Evolutionary conservation across 1,284 basidiomycete genomes (phyloP).

Genomic region (Pseudozyma sp.): DNA sequence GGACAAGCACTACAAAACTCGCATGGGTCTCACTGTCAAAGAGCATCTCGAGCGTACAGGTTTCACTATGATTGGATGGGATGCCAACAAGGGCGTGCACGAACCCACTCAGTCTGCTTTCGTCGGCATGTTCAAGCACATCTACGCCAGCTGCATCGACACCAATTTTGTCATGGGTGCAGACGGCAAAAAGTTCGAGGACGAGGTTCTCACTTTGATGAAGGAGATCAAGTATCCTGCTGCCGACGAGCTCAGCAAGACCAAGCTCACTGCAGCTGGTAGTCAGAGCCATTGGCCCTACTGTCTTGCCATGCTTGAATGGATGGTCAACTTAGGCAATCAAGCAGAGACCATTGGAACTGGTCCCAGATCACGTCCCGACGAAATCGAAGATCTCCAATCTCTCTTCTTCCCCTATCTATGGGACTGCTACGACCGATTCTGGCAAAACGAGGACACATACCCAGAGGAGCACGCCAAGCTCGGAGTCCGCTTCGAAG

Average conservation of each 20-base stretch:
- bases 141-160: conserved; percentile 64
- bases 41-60: conserved; percentile 60
- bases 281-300: conserved; percentile 67
- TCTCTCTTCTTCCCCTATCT: conserved; percentile 66
- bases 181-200: conserved; percentile 65
- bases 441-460: conserved; percentile 67
- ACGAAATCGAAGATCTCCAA: conserved; percentile 60
- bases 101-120: conserved; percentile 66
- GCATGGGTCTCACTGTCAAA: conserved; percentile 61
- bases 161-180: conserved; percentile 56
- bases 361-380: conserved; percentile 54
- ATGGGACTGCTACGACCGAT: conserved; percentile 67
- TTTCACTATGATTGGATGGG: conserved; percentile 62
- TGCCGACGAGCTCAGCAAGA: conserved; percentile 67
- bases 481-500: conserved; percentile 58
- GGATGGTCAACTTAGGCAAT: conserved; percentile 62
- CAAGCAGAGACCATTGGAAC: conserved; percentile 50
- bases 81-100: conserved; percentile 57
- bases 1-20: conserved; percentile 54
- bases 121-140: conserved; percentile 65
- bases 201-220: conserved; percentile 63
- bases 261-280: conserved; percentile 65
- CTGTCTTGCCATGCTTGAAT: conserved; percentile 67
- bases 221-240: conserved; percentile 67
- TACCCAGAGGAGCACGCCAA: conserved; percentile 65